Evolutionary conservation across 2,329 filamentous ascomycete species (phyloP).

Genomic region (Berkeleyomyces basicola): DNA sequence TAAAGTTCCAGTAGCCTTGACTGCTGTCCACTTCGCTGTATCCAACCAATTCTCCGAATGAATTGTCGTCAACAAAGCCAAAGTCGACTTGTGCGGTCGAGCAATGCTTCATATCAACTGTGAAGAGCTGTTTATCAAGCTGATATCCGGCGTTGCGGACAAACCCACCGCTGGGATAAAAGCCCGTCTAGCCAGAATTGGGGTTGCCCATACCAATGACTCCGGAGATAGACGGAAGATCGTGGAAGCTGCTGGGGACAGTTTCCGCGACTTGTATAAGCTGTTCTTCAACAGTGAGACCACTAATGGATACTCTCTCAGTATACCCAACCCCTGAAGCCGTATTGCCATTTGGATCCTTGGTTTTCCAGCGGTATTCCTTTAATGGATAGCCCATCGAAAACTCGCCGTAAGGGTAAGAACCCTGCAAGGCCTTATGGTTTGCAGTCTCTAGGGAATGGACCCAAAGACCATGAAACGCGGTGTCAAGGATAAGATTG

Average conservation of each 20-base stretch:
- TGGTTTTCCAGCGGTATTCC: constrained; percentile 26
- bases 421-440: constrained; percentile 22
- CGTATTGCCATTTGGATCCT: constrained; percentile 28
- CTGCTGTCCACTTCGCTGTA: constrained; percentile 39
- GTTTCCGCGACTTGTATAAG: constrained; percentile 27
- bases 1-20: constrained; percentile 44
- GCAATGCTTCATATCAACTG: constrained; percentile 46
- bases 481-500: constrained; percentile 28
- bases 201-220: constrained; percentile 28
- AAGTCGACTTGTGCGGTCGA: constrained; percentile 55
- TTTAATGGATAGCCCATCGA: constrained; percentile 23
- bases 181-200: constrained; percentile 27
- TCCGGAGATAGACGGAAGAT: constrained; percentile 21
- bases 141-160: constrained; percentile 20
- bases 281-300: constrained; percentile 24
- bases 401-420: constrained; percentile 24
- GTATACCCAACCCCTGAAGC: constrained; percentile 28
- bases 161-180: constrained; percentile 25
- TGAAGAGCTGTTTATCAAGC: constrained; percentile 30
- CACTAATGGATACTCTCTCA: constrained; percentile 27
- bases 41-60: constrained; percentile 45
- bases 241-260: constrained; percentile 25
- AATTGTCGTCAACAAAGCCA: constrained; percentile 46
- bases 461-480: constrained; percentile 32
- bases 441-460: constrained; percentile 27